phyloP scores from a whole-genome alignment of 345 rosid species.

The Conringia planisiliqua region DNA sequence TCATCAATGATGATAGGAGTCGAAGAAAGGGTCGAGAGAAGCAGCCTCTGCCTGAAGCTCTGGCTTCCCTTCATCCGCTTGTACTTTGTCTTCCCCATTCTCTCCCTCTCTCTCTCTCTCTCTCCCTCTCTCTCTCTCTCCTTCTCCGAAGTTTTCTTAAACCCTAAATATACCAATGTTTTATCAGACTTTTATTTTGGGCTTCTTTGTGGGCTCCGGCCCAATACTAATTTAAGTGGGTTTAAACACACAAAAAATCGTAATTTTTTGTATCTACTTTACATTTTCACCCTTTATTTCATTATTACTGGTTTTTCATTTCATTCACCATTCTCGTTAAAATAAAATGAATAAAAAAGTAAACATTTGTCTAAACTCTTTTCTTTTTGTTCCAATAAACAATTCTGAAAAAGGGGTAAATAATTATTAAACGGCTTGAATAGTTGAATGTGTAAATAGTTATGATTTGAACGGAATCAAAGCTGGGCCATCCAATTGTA shows the following conservation, averaged over 20 bases:
- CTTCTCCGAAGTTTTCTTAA: constrained; percentile 14
- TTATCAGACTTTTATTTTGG: not conserved
- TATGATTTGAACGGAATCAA: constrained; percentile 15
- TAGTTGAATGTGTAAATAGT: not conserved
- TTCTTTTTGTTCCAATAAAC: not conserved
- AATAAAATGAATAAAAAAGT: not conserved
- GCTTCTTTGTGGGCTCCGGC: not conserved
- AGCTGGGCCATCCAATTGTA: not conserved
- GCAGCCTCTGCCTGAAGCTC: constrained; percentile 68
- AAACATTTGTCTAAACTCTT: not conserved
- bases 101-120: not conserved
- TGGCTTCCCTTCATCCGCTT: constrained; percentile 73
- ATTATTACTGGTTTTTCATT: too few relatives aligned
- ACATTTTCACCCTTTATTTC: not conserved
- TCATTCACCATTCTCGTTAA: not conserved
- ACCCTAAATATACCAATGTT: constrained; percentile 13
- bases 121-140: not conserved
- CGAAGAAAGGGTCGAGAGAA: constrained; percentile 63
- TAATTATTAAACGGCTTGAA: not conserved
- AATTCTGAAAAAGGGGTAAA: not conserved
- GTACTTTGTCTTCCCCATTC: constrained; percentile 61
- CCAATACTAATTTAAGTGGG: too few relatives aligned
- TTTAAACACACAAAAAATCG: too few relatives aligned
- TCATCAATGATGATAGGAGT: constrained; percentile 61
- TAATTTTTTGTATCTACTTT: not conserved